phyloP scores from a whole-genome alignment of 306 rosid genomes.

The Dryas alaskensis region DNA sequence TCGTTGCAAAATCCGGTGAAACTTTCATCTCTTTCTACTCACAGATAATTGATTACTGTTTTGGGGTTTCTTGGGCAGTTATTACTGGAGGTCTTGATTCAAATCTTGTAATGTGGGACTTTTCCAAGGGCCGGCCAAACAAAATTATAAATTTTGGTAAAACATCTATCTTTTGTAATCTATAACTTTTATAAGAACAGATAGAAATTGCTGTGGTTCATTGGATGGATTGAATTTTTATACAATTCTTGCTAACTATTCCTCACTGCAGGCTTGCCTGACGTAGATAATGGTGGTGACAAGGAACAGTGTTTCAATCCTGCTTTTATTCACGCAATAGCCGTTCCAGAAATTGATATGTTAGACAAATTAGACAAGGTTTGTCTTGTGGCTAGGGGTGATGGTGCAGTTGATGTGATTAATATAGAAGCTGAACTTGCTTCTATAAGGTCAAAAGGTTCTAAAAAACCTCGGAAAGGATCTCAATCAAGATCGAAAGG shows the following conservation, averaged over 20 bases:
- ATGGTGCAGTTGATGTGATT: conserved; percentile 68
- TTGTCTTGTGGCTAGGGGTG: conserved; percentile 87
- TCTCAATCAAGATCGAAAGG: conserved; percentile 55
- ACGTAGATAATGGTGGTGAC: conserved; percentile 30
- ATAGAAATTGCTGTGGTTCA: not conserved
- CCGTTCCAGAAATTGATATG: conserved; percentile 83
- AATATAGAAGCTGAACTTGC: conserved; percentile 62
- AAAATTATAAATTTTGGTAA: conserved; percentile 69
- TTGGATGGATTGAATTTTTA: not conserved
- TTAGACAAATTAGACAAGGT: conserved; percentile 58
- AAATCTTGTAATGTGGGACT: conserved; percentile 83
- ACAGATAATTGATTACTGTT: conserved; percentile 3
- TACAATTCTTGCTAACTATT: conserved; percentile 16
- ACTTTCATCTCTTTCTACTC: conserved; percentile 2
- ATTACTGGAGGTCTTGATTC: conserved; percentile 94
- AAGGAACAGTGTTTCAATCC: conserved; percentile 78
- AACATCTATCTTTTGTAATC: conserved; percentile 18
- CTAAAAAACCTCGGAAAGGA: conserved; percentile 49
- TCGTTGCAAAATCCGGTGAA: conserved; percentile 18
- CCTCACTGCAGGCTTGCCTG: conserved; percentile 51
- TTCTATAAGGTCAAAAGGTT: conserved; percentile 45
- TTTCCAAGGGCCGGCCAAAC: conserved; percentile 76
- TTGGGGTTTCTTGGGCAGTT: conserved; percentile 42
- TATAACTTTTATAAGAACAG: not conserved
- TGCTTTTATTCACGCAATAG: conserved; percentile 78